phyloP scores from a whole-genome alignment of 768 basidiomycete species.

The Tricholoma hemisulphureum region DNA sequence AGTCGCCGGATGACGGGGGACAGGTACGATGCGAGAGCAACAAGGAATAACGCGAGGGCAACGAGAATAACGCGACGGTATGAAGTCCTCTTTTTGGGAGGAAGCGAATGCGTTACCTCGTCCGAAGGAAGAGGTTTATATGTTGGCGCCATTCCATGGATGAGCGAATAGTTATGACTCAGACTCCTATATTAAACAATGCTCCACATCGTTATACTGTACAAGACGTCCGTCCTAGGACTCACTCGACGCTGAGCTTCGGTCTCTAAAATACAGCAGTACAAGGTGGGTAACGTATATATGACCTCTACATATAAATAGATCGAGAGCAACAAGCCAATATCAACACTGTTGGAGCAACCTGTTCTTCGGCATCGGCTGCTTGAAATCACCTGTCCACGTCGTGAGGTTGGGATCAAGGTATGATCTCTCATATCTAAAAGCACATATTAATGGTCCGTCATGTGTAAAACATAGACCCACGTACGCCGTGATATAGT shows the following conservation, averaged over 20 bases:
- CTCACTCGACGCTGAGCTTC: not conserved
- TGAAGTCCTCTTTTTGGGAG: slow-evolving; percentile 22
- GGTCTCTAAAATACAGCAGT: not conserved
- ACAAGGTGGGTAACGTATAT: not conserved
- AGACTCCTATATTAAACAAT: too few relatives aligned
- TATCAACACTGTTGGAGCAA: slow-evolving; percentile 39
- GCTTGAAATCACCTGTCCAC: slow-evolving; percentile 49
- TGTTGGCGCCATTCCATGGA: slow-evolving; percentile 14
- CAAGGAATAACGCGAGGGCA: slow-evolving; percentile 32
- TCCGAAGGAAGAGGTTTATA: slow-evolving; percentile 35
- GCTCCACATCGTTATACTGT: too few relatives aligned
- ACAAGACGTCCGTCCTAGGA: not conserved
- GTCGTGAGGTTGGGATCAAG: slow-evolving; percentile 63
- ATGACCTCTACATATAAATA: not conserved
- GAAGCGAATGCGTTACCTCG: slow-evolving; percentile 20
- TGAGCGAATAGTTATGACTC: too few relatives aligned
- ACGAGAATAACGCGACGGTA: slow-evolving; percentile 34
- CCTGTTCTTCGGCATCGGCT: slow-evolving; percentile 61
- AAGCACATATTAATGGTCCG: not conserved
- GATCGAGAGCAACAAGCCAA: not conserved
- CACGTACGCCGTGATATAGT: slow-evolving; percentile 64
- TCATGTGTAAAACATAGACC: not conserved
- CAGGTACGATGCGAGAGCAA: slow-evolving; percentile 43
- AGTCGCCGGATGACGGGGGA: slow-evolving; percentile 27
- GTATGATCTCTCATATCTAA: slow-evolving; percentile 64